phyloP scores from a whole-genome alignment of 371 early-diverging fungal species.

The Mucor piriformis region DNA sequence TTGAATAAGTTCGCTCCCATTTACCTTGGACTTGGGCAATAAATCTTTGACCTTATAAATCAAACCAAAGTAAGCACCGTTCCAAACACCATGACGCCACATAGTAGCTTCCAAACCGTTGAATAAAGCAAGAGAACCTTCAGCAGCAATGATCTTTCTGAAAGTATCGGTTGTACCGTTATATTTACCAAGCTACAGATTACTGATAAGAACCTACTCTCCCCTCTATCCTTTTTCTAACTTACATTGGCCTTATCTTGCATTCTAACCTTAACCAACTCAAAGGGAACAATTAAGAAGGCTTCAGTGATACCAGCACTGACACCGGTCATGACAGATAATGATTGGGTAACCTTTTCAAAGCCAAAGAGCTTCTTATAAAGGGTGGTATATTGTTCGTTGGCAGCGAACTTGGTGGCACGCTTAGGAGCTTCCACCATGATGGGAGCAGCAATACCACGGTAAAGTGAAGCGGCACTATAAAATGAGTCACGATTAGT shows the following conservation, averaged over 20 bases:
- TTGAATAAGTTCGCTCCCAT: too few relatives aligned
- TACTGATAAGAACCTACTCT: background rate
- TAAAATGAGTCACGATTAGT: conserved; percentile 1
- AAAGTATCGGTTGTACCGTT: conserved; percentile 75
- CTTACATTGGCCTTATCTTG: conserved; percentile 81
- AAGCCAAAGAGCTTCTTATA: conserved; percentile 73
- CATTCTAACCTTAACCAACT: conserved; percentile 94
- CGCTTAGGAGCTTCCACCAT: conserved; percentile 98
- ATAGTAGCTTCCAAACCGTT: conserved; percentile 94
- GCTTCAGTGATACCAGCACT: conserved; percentile 95
- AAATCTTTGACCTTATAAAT: conserved; percentile 76
- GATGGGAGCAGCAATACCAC: conserved; percentile 96
- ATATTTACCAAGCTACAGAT: conserved; percentile 70
- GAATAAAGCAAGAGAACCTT: conserved; percentile 85
- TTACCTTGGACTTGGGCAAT: conserved; percentile 83
- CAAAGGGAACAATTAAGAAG: conserved; percentile 88
- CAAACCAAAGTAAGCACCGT: conserved; percentile 90
- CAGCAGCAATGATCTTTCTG: conserved; percentile 70
- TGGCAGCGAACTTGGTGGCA: conserved; percentile 95
- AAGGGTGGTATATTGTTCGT: conserved; percentile 83
- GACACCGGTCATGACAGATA: conserved; percentile 90
- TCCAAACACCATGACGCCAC: conserved; percentile 96
- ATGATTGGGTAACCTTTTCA: conserved; percentile 71
- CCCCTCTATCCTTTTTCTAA: background rate
- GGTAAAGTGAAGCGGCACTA: conserved; percentile 79